Conservation (phyloP, 768 basidiomycete species). For the Scleroderma bovista region DNA sequence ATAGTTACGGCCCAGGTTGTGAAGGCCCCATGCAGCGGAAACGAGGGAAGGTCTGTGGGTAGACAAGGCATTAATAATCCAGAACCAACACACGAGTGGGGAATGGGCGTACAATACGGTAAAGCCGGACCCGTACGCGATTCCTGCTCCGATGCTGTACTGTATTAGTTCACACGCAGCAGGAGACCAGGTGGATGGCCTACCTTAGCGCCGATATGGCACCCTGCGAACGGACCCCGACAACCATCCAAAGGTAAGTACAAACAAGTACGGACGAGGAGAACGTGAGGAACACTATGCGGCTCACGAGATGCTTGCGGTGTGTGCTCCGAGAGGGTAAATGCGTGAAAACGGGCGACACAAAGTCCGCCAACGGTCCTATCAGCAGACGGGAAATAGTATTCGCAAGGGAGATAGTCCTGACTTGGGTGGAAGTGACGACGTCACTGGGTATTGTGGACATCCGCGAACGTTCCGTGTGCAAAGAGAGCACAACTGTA, state of each 20-base stretch:
- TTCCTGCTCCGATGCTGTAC: conserved; percentile 56
- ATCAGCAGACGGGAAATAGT: conserved; percentile 62
- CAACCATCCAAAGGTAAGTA: conserved; percentile 52
- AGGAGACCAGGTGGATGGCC: conserved; percentile 5
- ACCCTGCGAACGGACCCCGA: conserved; percentile 42
- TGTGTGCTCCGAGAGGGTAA: conserved; percentile 32
- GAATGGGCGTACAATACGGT: conserved; percentile 55
- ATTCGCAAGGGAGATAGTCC: conserved; percentile 63
- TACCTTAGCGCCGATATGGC: conserved; percentile 72
- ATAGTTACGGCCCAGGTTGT: conserved; percentile 72
- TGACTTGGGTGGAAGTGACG: conserved; percentile 60
- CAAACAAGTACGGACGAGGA: conserved; percentile 43
- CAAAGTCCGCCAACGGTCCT: conserved; percentile 66
- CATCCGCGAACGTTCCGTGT: conserved; percentile 21
- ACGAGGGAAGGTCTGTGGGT: conserved; percentile 58
- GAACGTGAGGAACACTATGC: conserved; percentile 53
- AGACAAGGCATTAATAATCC: not conserved
- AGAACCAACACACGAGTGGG: not conserved
- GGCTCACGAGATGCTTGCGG: conserved; percentile 53
- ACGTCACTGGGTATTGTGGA: conserved; percentile 20
- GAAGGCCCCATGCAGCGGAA: conserved; percentile 64
- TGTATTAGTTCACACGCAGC: not conserved
- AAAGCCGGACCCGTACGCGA: conserved; percentile 66
- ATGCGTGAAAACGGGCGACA: conserved; percentile 56
- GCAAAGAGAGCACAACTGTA: conserved; percentile 64